These are phyloP conservation scores for Eutypella sp. DNA, from an alignment of 2,329 filamentous ascomycete species.

Conservation along the genomic window DNA sequence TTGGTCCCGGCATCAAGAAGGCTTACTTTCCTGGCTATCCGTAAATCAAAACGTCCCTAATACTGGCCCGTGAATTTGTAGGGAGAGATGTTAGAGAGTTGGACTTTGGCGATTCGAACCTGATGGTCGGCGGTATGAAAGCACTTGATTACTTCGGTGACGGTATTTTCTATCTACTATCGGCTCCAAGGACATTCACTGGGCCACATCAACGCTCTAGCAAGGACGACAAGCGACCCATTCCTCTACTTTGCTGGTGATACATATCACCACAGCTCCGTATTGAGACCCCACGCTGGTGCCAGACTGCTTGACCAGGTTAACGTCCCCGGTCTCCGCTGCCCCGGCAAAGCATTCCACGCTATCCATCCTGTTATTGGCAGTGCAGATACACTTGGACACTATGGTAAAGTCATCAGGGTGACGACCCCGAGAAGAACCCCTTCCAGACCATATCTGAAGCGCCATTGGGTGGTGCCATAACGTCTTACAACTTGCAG, in stretches of 20 bases:
- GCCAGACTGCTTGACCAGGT: too few relatives aligned
- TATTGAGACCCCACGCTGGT: constrained; percentile 34
- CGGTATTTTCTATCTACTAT: constrained; percentile 30
- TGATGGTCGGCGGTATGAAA: constrained; percentile 16
- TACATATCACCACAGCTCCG: constrained; percentile 35
- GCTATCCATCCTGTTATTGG: too few relatives aligned
- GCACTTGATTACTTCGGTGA: constrained; percentile 32
- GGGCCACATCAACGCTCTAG: constrained; percentile 33
- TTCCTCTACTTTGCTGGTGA: constrained; percentile 41
- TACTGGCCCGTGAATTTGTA: constrained; percentile 18
- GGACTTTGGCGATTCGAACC: constrained; percentile 9
- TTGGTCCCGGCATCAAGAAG: constrained; percentile 23
- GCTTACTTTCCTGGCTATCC: constrained; percentile 13
- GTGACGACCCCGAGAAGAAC: too few relatives aligned
- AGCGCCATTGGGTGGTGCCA: too few relatives aligned
- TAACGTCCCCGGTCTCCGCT: too few relatives aligned
- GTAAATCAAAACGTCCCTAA: constrained; percentile 6
- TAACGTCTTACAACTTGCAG: too few relatives aligned
- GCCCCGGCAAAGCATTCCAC: too few relatives aligned
- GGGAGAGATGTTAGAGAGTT: constrained; percentile 22
- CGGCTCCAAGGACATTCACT: constrained; percentile 27
- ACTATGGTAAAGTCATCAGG: too few relatives aligned
- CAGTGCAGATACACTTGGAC: too few relatives aligned
- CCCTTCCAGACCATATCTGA: too few relatives aligned
- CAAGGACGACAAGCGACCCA: constrained; percentile 27